These are phyloP conservation scores for Fistulina hepatica DNA, from an alignment of 1,284 basidiomycete species.

Conservation along the genomic window DNA sequence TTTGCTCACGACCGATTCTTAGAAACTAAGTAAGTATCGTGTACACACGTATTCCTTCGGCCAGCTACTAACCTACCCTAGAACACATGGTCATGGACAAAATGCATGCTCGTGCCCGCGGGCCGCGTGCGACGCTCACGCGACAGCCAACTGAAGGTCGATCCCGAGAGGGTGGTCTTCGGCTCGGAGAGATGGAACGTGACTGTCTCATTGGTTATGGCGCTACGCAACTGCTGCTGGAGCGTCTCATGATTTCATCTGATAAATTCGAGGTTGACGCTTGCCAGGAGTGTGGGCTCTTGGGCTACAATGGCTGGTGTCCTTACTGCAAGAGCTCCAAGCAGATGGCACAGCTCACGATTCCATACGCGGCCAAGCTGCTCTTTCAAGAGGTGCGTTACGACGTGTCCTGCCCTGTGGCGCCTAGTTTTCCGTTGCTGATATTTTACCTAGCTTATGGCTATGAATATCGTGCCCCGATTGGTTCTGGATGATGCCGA, in stretches of 20 bases:
- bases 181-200: slow-evolving; percentile 98
- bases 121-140: slow-evolving; percentile 92
- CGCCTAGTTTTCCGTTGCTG: slow-evolving; percentile 5
- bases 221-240: slow-evolving; percentile 90
- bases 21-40: slow-evolving; percentile 67
- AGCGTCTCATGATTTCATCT: slow-evolving; percentile 96
- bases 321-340: slow-evolving; percentile 94
- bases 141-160: slow-evolving; percentile 98
- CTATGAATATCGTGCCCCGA: slow-evolving; percentile 88
- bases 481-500: slow-evolving; percentile 74
- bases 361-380: slow-evolving; percentile 96
- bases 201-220: slow-evolving; percentile 96
- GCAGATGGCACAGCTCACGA: slow-evolving; percentile 92
- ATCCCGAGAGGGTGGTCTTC: slow-evolving; percentile 92
- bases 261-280: slow-evolving; percentile 97
- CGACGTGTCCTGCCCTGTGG: background rate
- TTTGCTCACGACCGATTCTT: slow-evolving; percentile 11
- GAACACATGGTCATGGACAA: slow-evolving; percentile 99
- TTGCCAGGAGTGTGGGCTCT: slow-evolving; percentile 88
- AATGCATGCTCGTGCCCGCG: slow-evolving; percentile 98
- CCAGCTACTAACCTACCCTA: slow-evolving; percentile 20
- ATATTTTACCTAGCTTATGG: slow-evolving; percentile 57
- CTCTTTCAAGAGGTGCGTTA: slow-evolving; percentile 86
- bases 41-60: slow-evolving; percentile 2
- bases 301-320: slow-evolving; percentile 97